Conservation (phyloP, 805 yeast genomes). For the Metschnikowia aberdeeniae region DNA sequence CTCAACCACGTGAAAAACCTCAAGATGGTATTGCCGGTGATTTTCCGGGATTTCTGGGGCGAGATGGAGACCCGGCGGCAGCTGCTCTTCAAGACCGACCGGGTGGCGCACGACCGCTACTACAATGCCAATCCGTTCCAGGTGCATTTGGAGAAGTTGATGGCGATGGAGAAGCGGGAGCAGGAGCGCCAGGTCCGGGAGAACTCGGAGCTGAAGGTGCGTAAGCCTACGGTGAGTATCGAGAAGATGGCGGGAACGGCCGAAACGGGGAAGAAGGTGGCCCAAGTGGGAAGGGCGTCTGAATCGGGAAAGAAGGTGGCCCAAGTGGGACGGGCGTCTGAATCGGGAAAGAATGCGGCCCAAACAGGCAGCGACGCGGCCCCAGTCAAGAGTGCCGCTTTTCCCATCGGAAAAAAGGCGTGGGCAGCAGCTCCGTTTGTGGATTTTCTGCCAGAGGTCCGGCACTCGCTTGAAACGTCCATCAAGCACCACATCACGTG, state of each 20-base stretch:
- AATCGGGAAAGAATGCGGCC: conserved; percentile 1
- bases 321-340: conserved; percentile 1
- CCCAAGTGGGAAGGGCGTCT: conserved; percentile 1
- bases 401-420: conserved; percentile 46
- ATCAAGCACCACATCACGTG: conserved; percentile 57
- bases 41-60: conserved; percentile 76
- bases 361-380: neutral
- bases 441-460: conserved; percentile 59
- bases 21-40: conserved; percentile 82
- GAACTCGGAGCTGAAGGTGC: conserved; percentile 49
- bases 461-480: conserved; percentile 59
- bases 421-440: conserved; percentile 72
- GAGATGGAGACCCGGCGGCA: conserved; percentile 62
- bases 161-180: conserved; percentile 36
- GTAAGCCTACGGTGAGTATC: conserved; percentile 42
- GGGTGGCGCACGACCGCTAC: conserved; percentile 43
- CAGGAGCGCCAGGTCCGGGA: conserved; percentile 45
- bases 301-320: conserved; percentile 2
- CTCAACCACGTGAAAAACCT: conserved; percentile 77
- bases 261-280: neutral
- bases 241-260: neutral
- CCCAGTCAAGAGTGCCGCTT: neutral
- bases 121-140: conserved; percentile 77
- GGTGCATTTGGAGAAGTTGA: conserved; percentile 56
- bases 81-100: conserved; percentile 42